Percentiles rank a stretch among this genome's conserved stretches.
phyloP scores from a whole-genome alignment of 805 yeast species.

The Sugiyamaella qingdaonensis region DNA sequence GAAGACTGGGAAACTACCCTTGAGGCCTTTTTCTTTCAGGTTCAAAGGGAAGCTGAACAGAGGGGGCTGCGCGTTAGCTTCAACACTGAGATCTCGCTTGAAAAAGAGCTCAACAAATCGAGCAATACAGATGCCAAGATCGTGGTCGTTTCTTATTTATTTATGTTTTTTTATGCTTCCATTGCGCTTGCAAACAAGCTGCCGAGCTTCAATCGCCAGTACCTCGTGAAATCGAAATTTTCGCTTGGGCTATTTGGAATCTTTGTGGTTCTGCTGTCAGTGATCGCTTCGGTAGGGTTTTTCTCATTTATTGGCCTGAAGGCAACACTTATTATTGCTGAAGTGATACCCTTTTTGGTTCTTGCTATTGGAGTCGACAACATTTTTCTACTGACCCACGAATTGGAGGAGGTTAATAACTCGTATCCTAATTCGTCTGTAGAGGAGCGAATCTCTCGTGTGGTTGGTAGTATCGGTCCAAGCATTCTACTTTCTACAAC shows the following conservation, averaged over 20 bases:
- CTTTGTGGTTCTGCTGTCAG: constrained; percentile 73
- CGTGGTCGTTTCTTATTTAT: constrained; percentile 67
- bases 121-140: constrained; percentile 74
- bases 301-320: constrained; percentile 73
- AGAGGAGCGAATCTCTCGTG: constrained; percentile 55
- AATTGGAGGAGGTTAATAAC: constrained; percentile 53
- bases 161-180: constrained; percentile 87
- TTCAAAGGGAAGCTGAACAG: constrained; percentile 44
- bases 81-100: constrained; percentile 78
- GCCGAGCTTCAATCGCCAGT: constrained; percentile 36
- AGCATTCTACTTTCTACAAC: constrained; percentile 74
- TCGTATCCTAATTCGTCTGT: constrained; percentile 45
- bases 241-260: constrained; percentile 83
- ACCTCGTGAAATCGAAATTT: constrained; percentile 53
- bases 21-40: constrained; percentile 47
- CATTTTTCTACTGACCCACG: constrained; percentile 81
- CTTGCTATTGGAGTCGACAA: constrained; percentile 97
- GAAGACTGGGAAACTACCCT: constrained; percentile 69
- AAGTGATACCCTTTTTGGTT: constrained; percentile 89
- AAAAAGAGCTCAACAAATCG: constrained; percentile 76
- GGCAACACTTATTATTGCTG: constrained; percentile 89
- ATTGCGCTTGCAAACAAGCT: constrained; percentile 66
- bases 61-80: constrained; percentile 63
- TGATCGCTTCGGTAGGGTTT: constrained; percentile 75
- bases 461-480: constrained; percentile 79